These are phyloP conservation scores for Telopea speciosissima DNA, from an alignment of 177 flowering plant species.

Conservation along the genomic window DNA sequence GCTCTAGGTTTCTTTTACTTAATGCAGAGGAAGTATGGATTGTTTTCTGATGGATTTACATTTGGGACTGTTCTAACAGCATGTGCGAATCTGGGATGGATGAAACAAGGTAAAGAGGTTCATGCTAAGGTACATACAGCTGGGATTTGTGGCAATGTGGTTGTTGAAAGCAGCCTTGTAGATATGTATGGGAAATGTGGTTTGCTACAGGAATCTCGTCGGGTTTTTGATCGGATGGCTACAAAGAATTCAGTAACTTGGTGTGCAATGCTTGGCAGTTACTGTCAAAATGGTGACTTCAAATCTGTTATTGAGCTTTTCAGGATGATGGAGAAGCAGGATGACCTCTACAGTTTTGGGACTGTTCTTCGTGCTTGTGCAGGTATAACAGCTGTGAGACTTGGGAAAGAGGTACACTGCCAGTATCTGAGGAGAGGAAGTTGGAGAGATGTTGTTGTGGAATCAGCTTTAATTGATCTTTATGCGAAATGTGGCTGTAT, in stretches of 20 bases:
- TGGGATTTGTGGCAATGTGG: slow-evolving; percentile 61
- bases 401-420: slow-evolving; percentile 86
- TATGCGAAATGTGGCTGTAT: slow-evolving; percentile 82
- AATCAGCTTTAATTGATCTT: slow-evolving; percentile 83
- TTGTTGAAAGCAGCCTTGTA: too few species aligned
- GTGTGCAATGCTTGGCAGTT: slow-evolving; percentile 74
- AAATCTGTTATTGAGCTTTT: slow-evolving; percentile 45
- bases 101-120: too few species aligned
- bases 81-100: too few species aligned
- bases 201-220: slow-evolving; percentile 33
- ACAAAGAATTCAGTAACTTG: slow-evolving; percentile 64
- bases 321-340: slow-evolving; percentile 38
- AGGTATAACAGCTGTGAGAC: slow-evolving; percentile 64
- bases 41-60: slow-evolving; percentile 50
- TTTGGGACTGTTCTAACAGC: slow-evolving; percentile 73
- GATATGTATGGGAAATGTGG: slow-evolving; percentile 95
- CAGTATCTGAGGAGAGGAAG: slow-evolving; percentile 66
- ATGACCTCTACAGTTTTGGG: slow-evolving; percentile 66
- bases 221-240: slow-evolving; percentile 64
- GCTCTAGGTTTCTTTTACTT: slow-evolving; percentile 47
- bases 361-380: slow-evolving; percentile 86
- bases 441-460: slow-evolving; percentile 61
- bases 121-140: too few species aligned
- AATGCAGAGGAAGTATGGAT: slow-evolving; percentile 41
- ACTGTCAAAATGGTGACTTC: slow-evolving; percentile 65